phyloP scores from a whole-genome alignment of 1,139 yeast species.

The Nakaseomyces delphensis region DNA sequence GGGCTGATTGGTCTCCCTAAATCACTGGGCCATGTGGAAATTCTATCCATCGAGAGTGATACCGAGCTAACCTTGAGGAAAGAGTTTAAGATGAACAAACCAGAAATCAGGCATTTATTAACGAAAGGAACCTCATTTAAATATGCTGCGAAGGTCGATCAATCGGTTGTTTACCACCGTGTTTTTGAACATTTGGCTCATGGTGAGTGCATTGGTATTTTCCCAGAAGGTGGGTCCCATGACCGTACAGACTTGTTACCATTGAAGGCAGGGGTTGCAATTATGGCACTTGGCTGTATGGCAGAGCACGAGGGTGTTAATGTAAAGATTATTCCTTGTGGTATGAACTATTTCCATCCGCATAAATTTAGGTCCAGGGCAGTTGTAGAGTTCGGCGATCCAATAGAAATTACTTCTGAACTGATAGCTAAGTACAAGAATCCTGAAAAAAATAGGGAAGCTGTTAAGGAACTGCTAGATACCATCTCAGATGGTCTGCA shows the following conservation, averaged over 20 bases:
- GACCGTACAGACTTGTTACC: conserved; percentile 88
- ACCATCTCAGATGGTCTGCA: conserved; percentile 66
- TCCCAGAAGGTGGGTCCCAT: conserved; percentile 97
- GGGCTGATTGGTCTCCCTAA: conserved; percentile 75
- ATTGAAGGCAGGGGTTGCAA: conserved; percentile 92
- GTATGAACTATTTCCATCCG: conserved; percentile 95
- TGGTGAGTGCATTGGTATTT: conserved; percentile 85
- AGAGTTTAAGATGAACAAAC: conserved; percentile 51
- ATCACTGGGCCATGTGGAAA: conserved; percentile 69
- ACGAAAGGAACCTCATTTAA: conserved; percentile 54
- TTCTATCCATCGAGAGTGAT: conserved; percentile 62
- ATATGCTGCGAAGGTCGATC: conserved; percentile 76
- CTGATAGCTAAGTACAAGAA: conserved; percentile 57
- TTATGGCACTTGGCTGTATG: conserved; percentile 94
- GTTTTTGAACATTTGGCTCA: conserved; percentile 76
- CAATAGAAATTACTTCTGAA: conserved; percentile 59
- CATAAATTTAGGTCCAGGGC: conserved; percentile 92
- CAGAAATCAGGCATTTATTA: conserved; percentile 38
- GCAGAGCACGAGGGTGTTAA: conserved; percentile 60
- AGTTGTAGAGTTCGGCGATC: conserved; percentile 88
- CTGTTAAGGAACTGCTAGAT: conserved; percentile 64
- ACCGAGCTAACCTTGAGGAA: conserved; percentile 61
- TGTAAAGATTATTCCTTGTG: conserved; percentile 87
- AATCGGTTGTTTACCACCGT: conserved; percentile 65
- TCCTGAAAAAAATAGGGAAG: conserved; percentile 59